These are phyloP conservation scores for Debaryomyces psychrophilus DNA, from an alignment of 1,139 yeast genomes.

Conservation along the genomic window DNA sequence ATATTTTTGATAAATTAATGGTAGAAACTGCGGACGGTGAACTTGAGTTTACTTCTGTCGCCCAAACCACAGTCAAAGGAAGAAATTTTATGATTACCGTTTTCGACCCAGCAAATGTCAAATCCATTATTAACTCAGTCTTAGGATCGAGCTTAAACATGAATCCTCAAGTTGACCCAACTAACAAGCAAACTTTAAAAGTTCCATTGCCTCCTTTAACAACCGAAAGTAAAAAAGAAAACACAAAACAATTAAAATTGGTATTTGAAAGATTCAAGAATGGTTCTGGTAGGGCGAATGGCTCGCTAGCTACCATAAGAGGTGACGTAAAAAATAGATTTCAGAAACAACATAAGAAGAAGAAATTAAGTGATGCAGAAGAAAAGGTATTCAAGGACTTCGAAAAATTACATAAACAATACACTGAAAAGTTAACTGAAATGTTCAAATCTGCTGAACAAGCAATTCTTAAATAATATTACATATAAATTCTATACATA, in stretches of 20 bases:
- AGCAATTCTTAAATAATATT: constrained; percentile 36
- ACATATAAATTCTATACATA: constrained; percentile 6
- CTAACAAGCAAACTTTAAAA: constrained; percentile 71
- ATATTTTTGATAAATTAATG: constrained; percentile 61
- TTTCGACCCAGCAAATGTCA: constrained; percentile 75
- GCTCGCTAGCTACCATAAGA: constrained; percentile 61
- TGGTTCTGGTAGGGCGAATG: constrained; percentile 46
- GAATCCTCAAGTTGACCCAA: constrained; percentile 76
- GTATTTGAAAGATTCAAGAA: constrained; percentile 66
- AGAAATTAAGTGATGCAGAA: constrained; percentile 59
- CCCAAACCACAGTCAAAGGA: constrained; percentile 77
- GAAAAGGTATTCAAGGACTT: constrained; percentile 57
- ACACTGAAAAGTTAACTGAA: constrained; percentile 58
- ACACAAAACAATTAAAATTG: constrained; percentile 62
- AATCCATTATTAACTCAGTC: constrained; percentile 69
- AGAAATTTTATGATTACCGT: constrained; percentile 73
- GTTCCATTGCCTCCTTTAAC: constrained; percentile 78
- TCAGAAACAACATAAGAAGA: constrained; percentile 45
- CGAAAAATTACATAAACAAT: constrained; percentile 70
- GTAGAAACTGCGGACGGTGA: constrained; percentile 55
- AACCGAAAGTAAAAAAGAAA: constrained; percentile 64
- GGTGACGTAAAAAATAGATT: constrained; percentile 61
- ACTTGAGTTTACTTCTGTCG: constrained; percentile 60
- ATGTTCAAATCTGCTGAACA: constrained; percentile 64
- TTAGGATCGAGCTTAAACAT: constrained; percentile 69